Base-by-base conservation (phyloP, 768 basidiomycete species). In the Kondoa malvinella region DNA sequence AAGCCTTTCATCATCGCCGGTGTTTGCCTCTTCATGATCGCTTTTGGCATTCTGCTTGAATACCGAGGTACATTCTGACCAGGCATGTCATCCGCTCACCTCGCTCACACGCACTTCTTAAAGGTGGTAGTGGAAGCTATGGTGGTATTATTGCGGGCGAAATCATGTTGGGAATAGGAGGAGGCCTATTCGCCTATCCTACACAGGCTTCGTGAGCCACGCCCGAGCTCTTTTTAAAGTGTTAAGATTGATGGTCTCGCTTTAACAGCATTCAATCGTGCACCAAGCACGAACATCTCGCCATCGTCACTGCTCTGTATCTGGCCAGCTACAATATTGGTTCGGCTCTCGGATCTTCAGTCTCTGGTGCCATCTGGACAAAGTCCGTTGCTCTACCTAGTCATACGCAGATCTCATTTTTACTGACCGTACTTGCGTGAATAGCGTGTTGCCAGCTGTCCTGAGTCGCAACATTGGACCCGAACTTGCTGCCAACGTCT, bases 321-420 rank as follows among this genome's bases (percentile, higher is more conserved):
- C 67, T 76, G 3, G 69, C 57, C 67, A 67, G n/a, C 27, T 77
- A 65, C 68, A 61, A 50, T 31, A 57, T 68, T n/a, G 68, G 69
- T 12, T 60, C 25, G 4, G 61, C 59, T 15, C 32, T 73, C 67
- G 73, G 70, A 50, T 74, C 69, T 4, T 69, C 75, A 1, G 33
- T 77, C 66, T 72, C 75, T 12, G 77, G 73, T 15, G 76, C 74
- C 0, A 75, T 77, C 65, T 76, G 76, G 76, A 76, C 77, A 1
- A 68, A 74, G 56, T 30, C 50, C 12, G 29, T 72, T 4, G 66
- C 59, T 21, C 25, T 25, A 4, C 57, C 57, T 56, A 0, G 71
- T 2, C 16, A 27, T 14, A 56, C 64, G 34, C 29, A 15, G 8
- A 21, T 65, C 17, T 17, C 30, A 0, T 25, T 40, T n/a, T 21